Percentiles rank a stretch among this genome's conserved stretches.
Conservation (phyloP, 306 rosid genomes). For the Rosa lucieae region DNA sequence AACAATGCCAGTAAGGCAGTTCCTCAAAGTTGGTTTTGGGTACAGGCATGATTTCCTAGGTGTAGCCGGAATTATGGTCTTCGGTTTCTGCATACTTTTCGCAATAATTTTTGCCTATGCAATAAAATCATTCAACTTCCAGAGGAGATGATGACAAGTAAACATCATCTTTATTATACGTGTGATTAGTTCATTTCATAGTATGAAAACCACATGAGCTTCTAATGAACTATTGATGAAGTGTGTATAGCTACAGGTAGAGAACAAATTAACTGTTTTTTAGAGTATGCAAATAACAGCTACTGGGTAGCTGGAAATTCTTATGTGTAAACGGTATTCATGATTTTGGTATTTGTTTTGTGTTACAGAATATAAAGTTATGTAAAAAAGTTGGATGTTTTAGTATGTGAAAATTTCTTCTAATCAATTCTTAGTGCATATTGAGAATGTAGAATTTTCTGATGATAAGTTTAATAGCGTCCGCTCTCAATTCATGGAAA, state of each 20-base stretch:
- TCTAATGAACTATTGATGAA: slow-evolving; percentile 23
- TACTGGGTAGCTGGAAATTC: slow-evolving; percentile 23
- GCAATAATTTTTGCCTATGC: slow-evolving; percentile 84
- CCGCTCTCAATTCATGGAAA: neutral
- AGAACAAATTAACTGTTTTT: neutral
- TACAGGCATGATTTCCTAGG: slow-evolving; percentile 77
- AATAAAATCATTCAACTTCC: slow-evolving; percentile 97
- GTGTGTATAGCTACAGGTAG: slow-evolving; percentile 40
- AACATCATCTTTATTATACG: slow-evolving; percentile 13
- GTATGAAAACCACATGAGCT: slow-evolving; percentile 23
- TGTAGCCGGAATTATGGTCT: slow-evolving; percentile 70
- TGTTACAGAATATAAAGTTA: neutral
- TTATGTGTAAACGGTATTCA: slow-evolving; percentile 39
- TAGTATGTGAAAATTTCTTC: neutral
- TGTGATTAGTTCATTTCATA: slow-evolving; percentile 1
- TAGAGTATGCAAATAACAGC: slow-evolving; percentile 19
- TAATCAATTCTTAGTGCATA: neutral
- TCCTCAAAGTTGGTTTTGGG: slow-evolving; percentile 67
- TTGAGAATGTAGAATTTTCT: neutral
- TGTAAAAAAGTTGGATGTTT: slow-evolving; percentile 2
- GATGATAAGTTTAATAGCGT: neutral
- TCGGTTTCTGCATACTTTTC: slow-evolving; percentile 82
- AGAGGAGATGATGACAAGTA: slow-evolving; percentile 75
- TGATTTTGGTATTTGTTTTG: neutral
- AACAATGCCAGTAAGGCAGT: slow-evolving; percentile 35